Evolutionary conservation across 129 eudicot genomes (phyloP).

Genomic region (Mikania micrantha): DNA sequence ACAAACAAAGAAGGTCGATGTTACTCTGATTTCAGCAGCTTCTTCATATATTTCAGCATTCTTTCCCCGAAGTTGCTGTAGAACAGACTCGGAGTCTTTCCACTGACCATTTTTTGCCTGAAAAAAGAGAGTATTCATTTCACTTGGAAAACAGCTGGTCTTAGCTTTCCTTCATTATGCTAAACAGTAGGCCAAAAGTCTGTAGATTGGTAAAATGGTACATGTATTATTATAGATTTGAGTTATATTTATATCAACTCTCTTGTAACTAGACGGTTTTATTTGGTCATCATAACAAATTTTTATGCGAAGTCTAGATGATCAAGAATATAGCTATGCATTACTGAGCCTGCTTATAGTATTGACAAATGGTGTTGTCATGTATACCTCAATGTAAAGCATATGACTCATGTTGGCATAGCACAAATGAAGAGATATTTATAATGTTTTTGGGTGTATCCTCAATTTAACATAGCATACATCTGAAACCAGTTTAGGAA

Average conservation of each 20-base stretch:
- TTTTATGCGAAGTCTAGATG: too few species aligned
- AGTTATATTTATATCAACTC: not conserved
- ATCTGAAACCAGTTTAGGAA: not conserved
- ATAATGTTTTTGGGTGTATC: not conserved
- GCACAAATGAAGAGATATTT: not conserved
- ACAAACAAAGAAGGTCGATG: not conserved
- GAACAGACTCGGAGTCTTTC: constrained; percentile 52
- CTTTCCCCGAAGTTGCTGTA: constrained; percentile 65
- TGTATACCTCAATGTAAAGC: not conserved
- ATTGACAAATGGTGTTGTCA: not conserved
- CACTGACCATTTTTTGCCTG: constrained; percentile 64
- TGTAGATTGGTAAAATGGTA: not conserved
- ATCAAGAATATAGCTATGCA: too few species aligned
- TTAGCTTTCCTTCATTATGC: constrained; percentile 1
- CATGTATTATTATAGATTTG: not conserved
- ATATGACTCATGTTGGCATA: not conserved
- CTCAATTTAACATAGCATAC: not conserved
- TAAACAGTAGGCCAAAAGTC: not conserved
- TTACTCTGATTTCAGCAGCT: constrained; percentile 76
- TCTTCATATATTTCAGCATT: constrained; percentile 49
- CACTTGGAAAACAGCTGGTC: not conserved
- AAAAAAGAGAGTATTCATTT: not conserved
- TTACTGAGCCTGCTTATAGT: too few species aligned
- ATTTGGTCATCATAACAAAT: not conserved
- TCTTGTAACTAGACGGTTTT: not conserved